Evolutionary conservation across 257 asterid genomes (phyloP).

Genomic region (Capsicum baccatum): DNA sequence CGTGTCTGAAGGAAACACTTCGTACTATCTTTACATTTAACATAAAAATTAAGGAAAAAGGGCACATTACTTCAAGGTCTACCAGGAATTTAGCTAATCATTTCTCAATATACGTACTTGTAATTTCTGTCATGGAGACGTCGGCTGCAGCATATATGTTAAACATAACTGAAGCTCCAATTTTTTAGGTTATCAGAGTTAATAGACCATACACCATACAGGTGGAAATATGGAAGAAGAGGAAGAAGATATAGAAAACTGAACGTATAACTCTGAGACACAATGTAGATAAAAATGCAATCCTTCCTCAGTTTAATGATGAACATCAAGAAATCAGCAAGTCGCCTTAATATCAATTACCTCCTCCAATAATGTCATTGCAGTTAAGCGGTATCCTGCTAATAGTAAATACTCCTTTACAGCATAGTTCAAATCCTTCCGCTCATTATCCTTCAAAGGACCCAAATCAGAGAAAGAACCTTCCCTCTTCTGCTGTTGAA

Average conservation of each 20-base stretch:
- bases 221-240: background rate
- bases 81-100: background rate
- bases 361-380: slow-evolving; percentile 99
- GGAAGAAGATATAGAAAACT: background rate
- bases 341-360: slow-evolving; percentile 43
- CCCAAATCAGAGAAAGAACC: slow-evolving; percentile 76
- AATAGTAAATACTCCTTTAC: slow-evolving; percentile 89
- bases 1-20: background rate
- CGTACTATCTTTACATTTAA: slow-evolving; percentile 22
- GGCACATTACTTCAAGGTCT: background rate
- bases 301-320: background rate
- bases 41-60: slow-evolving; percentile 1
- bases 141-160: background rate
- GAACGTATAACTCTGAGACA: slow-evolving; percentile 1
- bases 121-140: background rate
- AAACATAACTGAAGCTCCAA: slow-evolving; percentile 19
- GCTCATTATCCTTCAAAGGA: slow-evolving; percentile 83
- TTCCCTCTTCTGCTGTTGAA: slow-evolving; percentile 55
- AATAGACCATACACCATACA: background rate
- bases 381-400: slow-evolving; percentile 96
- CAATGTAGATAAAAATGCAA: slow-evolving; percentile 17
- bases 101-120: background rate
- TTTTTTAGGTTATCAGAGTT: background rate
- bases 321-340: slow-evolving; percentile 32
- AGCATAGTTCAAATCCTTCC: slow-evolving; percentile 89